Evolutionary conservation across 2,329 filamentous ascomycete species (phyloP).

Genomic region (Paecilomyces formosus): DNA sequence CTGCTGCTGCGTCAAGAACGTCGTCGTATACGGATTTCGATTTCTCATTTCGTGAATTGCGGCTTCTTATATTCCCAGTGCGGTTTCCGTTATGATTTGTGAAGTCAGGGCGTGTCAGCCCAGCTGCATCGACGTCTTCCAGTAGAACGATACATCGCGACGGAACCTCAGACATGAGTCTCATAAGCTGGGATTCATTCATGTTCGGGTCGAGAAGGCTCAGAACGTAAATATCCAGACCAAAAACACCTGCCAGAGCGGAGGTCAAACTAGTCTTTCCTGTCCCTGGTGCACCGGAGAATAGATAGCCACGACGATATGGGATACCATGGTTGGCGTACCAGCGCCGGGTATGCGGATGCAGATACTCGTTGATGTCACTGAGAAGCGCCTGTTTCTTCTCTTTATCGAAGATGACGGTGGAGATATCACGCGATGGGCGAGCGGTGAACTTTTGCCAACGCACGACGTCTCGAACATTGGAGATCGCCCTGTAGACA

Average conservation of each 20-base stretch:
- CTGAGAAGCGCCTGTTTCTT: conserved; percentile 60
- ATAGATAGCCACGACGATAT: conserved; percentile 67
- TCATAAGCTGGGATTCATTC: conserved; percentile 54
- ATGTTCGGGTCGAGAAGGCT: conserved; percentile 53
- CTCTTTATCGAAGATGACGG: conserved; percentile 61
- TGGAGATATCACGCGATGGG: conserved; percentile 64
- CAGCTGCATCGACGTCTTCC: conserved; percentile 63
- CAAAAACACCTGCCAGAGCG: conserved; percentile 59
- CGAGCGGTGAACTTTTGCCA: conserved; percentile 55
- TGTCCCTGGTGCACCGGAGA: conserved; percentile 67
- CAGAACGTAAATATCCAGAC: conserved; percentile 60
- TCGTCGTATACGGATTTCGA: neutral
- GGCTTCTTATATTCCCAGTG: neutral
- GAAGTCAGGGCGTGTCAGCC: conserved; percentile 38
- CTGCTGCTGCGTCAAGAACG: neutral
- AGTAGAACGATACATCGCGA: conserved; percentile 58
- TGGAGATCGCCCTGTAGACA: conserved; percentile 48
- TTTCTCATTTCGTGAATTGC: neutral
- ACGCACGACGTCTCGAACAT: conserved; percentile 29
- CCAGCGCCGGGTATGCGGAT: conserved; percentile 59
- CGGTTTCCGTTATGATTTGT: conserved; percentile 11
- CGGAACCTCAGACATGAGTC: conserved; percentile 55
- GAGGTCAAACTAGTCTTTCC: conserved; percentile 66
- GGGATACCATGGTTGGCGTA: conserved; percentile 71
- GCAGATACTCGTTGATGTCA: conserved; percentile 73